Evolutionary conservation across 192 early-diverging fungal genomes (phyloP).

Genomic region (Funneliformis mosseae): DNA sequence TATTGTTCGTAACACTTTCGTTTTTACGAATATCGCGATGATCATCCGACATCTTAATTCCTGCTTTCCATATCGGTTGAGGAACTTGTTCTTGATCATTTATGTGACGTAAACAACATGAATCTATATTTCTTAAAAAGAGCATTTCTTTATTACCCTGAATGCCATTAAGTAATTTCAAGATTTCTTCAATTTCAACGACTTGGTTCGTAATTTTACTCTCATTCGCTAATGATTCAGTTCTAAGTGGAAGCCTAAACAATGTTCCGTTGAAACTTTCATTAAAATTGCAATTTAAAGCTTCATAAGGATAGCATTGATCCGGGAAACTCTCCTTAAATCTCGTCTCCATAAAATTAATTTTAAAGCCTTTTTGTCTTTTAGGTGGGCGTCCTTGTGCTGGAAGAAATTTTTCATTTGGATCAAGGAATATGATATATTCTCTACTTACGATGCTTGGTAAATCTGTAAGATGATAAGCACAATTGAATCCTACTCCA

Average conservation of each 20-base stretch:
- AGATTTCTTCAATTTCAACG: not conserved
- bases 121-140: not conserved
- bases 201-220: not conserved
- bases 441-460: conserved; percentile 34
- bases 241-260: not conserved
- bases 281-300: conserved; percentile 19
- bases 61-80: not conserved
- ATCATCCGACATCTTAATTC: not conserved
- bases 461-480: conserved; percentile 29
- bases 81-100: not conserved
- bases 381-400: not conserved
- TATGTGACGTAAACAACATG: not conserved
- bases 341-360: not conserved
- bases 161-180: not conserved
- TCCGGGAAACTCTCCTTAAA: conserved; percentile 8
- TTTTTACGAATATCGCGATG: not conserved
- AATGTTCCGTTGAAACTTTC: conserved; percentile 13
- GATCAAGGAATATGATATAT: conserved; percentile 33
- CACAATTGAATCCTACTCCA: conserved; percentile 19
- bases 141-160: not conserved
- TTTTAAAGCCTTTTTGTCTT: not conserved
- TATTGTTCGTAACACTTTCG: not conserved
- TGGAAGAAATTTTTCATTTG: conserved; percentile 18
- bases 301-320: conserved; percentile 21
- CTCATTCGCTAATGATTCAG: no score